Evolutionary conservation across 2,329 filamentous ascomycete genomes (phyloP).

Genomic region (Botrytis tulipae): DNA sequence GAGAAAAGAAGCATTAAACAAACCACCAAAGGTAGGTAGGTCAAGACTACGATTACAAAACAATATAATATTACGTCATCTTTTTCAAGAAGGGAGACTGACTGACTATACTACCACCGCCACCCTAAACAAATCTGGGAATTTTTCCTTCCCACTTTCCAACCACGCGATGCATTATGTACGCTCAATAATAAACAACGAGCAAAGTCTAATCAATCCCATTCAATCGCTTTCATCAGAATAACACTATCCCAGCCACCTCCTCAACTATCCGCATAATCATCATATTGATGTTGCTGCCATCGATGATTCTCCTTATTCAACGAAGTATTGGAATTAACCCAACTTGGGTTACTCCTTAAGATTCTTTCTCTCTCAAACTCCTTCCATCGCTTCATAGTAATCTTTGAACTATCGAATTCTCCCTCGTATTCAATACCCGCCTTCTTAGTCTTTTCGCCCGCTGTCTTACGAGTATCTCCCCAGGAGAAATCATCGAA

Average conservation of each 20-base stretch:
- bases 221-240: neutral
- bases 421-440: conserved; percentile 89
- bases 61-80: neutral
- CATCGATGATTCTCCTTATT: conserved; percentile 27
- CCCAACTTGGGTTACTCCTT: conserved; percentile 27
- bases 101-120: neutral
- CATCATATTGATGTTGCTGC: conserved; percentile 29
- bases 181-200: neutral
- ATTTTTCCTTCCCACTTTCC: neutral
- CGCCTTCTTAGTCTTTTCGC: conserved; percentile 83
- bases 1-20: neutral
- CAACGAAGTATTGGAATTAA: conserved; percentile 21
- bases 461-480: conserved; percentile 92
- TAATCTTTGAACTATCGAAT: conserved; percentile 98
- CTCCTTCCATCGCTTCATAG: conserved; percentile 98
- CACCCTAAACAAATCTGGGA: neutral
- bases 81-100: neutral
- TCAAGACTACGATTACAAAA: neutral
- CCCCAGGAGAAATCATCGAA: conserved; percentile 99
- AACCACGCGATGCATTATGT: conserved; percentile 4
- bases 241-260: neutral
- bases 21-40: neutral
- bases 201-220: neutral
- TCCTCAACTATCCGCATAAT: conserved; percentile 30
- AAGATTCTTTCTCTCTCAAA: conserved; percentile 70